phyloP scores from a whole-genome alignment of 2,329 filamentous ascomycete genomes.

The Rasamsonia emersonii region DNA sequence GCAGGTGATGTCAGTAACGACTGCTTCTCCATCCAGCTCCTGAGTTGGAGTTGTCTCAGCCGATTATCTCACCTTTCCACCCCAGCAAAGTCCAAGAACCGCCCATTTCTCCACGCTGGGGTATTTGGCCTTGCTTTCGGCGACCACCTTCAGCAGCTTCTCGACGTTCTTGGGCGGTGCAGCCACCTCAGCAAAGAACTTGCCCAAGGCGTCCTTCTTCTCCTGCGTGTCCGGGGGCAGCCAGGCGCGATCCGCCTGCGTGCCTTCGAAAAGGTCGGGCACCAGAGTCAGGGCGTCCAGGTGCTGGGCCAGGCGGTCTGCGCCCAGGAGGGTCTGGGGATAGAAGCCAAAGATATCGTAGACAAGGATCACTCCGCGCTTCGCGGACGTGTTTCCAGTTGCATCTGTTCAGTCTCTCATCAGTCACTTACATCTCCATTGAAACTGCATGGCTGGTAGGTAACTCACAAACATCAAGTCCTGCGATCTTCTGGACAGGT shows the following conservation, averaged over 20 bases:
- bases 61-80: slow-evolving; percentile 52
- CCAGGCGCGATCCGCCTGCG: slow-evolving; percentile 30
- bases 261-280: slow-evolving; percentile 39
- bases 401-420: slow-evolving; percentile 14
- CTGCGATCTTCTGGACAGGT: slow-evolving; percentile 10
- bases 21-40: too few relatives aligned
- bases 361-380: slow-evolving; percentile 52
- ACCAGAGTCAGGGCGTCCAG: slow-evolving; percentile 34
- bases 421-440: neutral
- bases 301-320: slow-evolving; percentile 43
- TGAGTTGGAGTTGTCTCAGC: slow-evolving; percentile 4
- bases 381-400: slow-evolving; percentile 42
- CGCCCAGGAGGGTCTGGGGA: slow-evolving; percentile 60
- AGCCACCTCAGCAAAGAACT: slow-evolving; percentile 46
- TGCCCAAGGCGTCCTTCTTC: slow-evolving; percentile 50
- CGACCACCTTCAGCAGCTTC: slow-evolving; percentile 24
- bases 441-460: neutral
- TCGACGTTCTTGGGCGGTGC: slow-evolving; percentile 18
- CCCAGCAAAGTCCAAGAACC: slow-evolving; percentile 62
- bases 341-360: slow-evolving; percentile 60
- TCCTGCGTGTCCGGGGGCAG: slow-evolving; percentile 58
- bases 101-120: slow-evolving; percentile 51
- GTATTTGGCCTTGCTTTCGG: slow-evolving; percentile 45
- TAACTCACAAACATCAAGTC: slow-evolving; percentile 11
- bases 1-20: slow-evolving; percentile 17